Evolutionary conservation across 2,329 filamentous ascomycete genomes (phyloP).

Genomic region (Lachnellula occidentalis): DNA sequence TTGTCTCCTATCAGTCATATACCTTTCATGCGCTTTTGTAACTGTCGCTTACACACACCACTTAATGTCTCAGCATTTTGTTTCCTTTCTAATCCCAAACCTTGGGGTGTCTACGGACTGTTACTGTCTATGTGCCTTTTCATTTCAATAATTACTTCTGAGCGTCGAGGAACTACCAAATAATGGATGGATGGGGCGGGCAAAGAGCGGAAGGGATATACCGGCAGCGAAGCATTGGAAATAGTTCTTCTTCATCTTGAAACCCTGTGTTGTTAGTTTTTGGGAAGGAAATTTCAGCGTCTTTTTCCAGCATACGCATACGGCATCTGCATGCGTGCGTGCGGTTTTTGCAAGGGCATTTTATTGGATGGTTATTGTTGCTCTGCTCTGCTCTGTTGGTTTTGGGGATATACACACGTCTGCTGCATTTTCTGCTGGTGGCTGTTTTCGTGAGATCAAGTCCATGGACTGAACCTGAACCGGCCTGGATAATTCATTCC

Average conservation of each 20-base stretch:
- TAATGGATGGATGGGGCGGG: background rate
- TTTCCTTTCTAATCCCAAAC: background rate
- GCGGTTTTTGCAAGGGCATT: constrained; percentile 14
- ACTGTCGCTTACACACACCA: constrained; percentile 1
- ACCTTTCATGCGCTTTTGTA: constrained; percentile 11
- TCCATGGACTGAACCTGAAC: background rate
- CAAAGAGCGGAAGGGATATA: background rate
- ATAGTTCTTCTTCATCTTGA: constrained; percentile 5
- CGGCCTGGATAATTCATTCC: background rate
- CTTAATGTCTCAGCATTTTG: background rate
- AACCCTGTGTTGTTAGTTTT: constrained; percentile 8
- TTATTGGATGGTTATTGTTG: constrained; percentile 16
- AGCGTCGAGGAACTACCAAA: background rate
- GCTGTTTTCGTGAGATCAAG: constrained; percentile 5
- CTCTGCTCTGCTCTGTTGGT: constrained; percentile 1
- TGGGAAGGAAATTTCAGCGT: background rate
- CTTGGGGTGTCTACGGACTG: background rate
- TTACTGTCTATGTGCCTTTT: background rate
- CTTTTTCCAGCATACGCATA: constrained; percentile 20
- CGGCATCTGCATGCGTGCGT: constrained; percentile 15
- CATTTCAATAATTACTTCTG: background rate
- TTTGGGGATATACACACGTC: constrained; percentile 21
- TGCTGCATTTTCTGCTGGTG: constrained; percentile 22
- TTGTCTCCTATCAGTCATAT: background rate
- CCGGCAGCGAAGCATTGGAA: background rate